Percentiles rank a stretch among this genome's conserved stretches.
phyloP scores from a whole-genome alignment of 2,329 filamentous ascomycete genomes.

The Pseudocercospora cruenta region DNA sequence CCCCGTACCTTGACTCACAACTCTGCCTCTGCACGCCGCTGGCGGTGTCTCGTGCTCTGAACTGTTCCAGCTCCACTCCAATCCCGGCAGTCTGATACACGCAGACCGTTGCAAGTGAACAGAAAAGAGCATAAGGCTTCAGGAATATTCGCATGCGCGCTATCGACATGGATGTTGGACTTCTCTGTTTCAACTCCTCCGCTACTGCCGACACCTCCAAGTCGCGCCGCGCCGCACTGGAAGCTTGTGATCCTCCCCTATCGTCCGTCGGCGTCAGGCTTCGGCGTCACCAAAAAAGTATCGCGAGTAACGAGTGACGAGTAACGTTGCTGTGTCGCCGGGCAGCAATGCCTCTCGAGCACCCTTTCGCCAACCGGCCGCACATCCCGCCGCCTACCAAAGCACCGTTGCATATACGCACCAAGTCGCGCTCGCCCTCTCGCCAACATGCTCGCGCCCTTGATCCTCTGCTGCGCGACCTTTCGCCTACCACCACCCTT shows the following conservation, averaged over 20 bases:
- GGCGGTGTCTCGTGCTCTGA: constrained; percentile 4
- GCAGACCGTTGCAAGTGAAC: not conserved
- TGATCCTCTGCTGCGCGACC: constrained; percentile 58
- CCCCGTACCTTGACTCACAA: not conserved
- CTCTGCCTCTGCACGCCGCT: not conserved
- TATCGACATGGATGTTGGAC: constrained; percentile 2
- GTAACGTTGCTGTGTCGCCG: constrained; percentile 6
- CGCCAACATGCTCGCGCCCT: constrained; percentile 33
- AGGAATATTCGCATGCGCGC: not conserved
- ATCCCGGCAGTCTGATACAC: not conserved
- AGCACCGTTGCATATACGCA: constrained; percentile 29
- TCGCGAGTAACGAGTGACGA: constrained; percentile 3
- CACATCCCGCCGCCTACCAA: constrained; percentile 28
- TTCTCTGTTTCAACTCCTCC: not conserved
- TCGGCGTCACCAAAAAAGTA: constrained; percentile 1
- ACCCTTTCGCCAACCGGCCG: constrained; percentile 37
- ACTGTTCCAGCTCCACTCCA: not conserved
- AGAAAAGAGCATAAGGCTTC: not conserved
- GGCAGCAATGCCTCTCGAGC: constrained; percentile 29
- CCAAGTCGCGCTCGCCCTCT: constrained; percentile 37
- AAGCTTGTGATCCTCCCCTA: not conserved
- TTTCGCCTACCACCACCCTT: constrained; percentile 64
- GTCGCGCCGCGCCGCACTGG: not conserved
- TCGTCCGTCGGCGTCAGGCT: not conserved
- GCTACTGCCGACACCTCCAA: constrained; percentile 1